Conservation (phyloP, 345 rosid species). For the Gossypium raimondii region DNA sequence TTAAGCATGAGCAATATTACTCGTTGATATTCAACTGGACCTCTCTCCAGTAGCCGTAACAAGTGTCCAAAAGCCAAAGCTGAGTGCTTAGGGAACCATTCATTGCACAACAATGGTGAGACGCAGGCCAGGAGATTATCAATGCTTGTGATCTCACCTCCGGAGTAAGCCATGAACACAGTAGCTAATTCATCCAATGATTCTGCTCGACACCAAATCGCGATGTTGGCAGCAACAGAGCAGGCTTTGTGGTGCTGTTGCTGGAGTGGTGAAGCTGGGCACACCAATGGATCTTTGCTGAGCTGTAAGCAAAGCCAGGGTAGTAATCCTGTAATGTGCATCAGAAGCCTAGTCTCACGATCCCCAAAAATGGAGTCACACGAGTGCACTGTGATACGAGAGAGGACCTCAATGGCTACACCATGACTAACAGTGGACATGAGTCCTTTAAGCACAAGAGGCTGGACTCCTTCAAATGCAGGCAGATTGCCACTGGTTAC, state of each 20-base stretch:
- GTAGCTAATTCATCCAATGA: slow-evolving; percentile 70
- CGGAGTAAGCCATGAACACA: slow-evolving; percentile 70
- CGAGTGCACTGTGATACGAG: slow-evolving; percentile 77
- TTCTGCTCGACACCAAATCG: slow-evolving; percentile 82
- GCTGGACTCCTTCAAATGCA: slow-evolving; percentile 90
- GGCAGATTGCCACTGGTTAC: slow-evolving; percentile 71
- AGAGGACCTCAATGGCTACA: slow-evolving; percentile 83
- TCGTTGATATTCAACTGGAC: slow-evolving; percentile 91
- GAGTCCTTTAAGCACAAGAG: slow-evolving; percentile 96
- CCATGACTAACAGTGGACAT: slow-evolving; percentile 92
- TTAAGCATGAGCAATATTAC: slow-evolving; percentile 89
- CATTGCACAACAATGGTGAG: slow-evolving; percentile 76
- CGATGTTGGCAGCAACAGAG: slow-evolving; percentile 76
- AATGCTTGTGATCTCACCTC: slow-evolving; percentile 67
- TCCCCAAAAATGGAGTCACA: slow-evolving; percentile 97
- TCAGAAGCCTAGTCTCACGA: slow-evolving; percentile 85
- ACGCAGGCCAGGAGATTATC: slow-evolving; percentile 84
- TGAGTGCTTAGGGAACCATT: slow-evolving; percentile 97
- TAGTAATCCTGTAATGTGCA: slow-evolving; percentile 95
- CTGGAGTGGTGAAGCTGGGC: slow-evolving; percentile 70
- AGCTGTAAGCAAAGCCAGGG: slow-evolving; percentile 99
- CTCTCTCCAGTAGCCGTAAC: slow-evolving; percentile 79
- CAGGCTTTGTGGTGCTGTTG: slow-evolving; percentile 87
- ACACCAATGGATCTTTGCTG: slow-evolving; percentile 51
- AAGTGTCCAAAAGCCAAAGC: slow-evolving; percentile 97